Conservation (phyloP, 106 monocot genomes). For the Apostasia ramifera region DNA sequence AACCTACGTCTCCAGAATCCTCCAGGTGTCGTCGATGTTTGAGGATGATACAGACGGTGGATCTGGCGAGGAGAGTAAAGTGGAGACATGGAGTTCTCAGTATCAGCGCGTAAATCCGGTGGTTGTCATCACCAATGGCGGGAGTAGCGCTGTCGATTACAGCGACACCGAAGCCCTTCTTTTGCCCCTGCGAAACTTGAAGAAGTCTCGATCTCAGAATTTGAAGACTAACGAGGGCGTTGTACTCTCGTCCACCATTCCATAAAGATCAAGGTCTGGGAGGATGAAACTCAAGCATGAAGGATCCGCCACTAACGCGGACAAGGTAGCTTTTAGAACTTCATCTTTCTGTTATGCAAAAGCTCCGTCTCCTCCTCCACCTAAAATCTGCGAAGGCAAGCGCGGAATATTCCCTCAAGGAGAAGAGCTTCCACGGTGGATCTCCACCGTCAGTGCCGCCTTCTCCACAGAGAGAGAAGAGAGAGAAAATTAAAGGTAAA, state of each 20-base stretch:
- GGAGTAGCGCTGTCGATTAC: background rate
- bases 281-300: background rate
- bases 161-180: background rate
- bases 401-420: too few species aligned
- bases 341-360: too few species aligned
- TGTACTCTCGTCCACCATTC: constrained; percentile 13
- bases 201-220: background rate
- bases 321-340: too few species aligned
- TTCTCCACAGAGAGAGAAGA: too few species aligned
- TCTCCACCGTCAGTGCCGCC: too few species aligned
- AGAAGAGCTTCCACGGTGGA: too few species aligned
- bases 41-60: background rate
- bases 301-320: background rate
- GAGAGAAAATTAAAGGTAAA: too few species aligned
- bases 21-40: constrained; percentile 7
- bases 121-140: constrained; percentile 7
- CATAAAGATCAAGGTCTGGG: constrained; percentile 1
- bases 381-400: too few species aligned
- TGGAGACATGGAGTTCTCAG: constrained; percentile 9
- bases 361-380: too few species aligned
- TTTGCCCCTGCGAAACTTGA: constrained; percentile 7
- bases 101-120: background rate
- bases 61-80: background rate
- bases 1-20: constrained; percentile 9
- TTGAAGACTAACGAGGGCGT: background rate